A percentile compares a stretch with the other conserved stretches of the same genome.
These are phyloP conservation scores for Brassica napus DNA, from an alignment of 345 rosid species.

Conservation along the genomic window DNA sequence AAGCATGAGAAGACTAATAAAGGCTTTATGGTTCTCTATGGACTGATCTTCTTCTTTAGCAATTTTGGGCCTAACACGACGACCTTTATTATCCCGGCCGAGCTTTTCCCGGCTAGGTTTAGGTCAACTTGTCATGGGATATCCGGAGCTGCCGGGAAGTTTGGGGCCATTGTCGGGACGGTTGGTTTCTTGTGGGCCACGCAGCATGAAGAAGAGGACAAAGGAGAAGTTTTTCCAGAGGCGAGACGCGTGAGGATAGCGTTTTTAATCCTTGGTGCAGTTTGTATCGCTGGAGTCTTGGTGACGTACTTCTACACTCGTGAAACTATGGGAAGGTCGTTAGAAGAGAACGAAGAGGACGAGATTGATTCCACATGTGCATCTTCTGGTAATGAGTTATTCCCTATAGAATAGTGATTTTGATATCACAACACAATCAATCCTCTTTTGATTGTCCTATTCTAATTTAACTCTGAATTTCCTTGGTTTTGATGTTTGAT, in stretches of 20 bases:
- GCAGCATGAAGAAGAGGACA: not conserved
- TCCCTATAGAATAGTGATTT: constrained; percentile 15
- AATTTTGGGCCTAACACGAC: constrained; percentile 87
- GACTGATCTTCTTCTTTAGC: constrained; percentile 66
- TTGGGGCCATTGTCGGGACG: constrained; percentile 71
- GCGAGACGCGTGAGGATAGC: constrained; percentile 40
- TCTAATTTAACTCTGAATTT: not conserved
- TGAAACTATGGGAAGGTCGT: constrained; percentile 73
- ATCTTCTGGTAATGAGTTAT: constrained; percentile 13
- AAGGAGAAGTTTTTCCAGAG: not conserved
- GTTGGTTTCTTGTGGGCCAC: constrained; percentile 63
- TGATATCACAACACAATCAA: not conserved
- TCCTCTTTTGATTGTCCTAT: constrained; percentile 3
- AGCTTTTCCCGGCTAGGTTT: constrained; percentile 81
- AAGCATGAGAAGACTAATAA: constrained; percentile 3
- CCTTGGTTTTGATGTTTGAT: constrained; percentile 18
- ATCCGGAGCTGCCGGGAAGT: constrained; percentile 70
- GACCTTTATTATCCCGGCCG: constrained; percentile 77
- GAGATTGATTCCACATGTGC: constrained; percentile 17
- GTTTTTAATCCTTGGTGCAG: constrained; percentile 48
- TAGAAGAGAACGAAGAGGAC: constrained; percentile 63
- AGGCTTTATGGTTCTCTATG: constrained; percentile 56
- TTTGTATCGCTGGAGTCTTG: constrained; percentile 55
- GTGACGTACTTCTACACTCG: constrained; percentile 51
- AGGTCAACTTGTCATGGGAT: constrained; percentile 84